A percentile compares a stretch with the other conserved stretches of the same genome.
Evolutionary conservation across 2,329 filamentous ascomycete species (phyloP).

Genomic region (Seiridium unicorne): DNA sequence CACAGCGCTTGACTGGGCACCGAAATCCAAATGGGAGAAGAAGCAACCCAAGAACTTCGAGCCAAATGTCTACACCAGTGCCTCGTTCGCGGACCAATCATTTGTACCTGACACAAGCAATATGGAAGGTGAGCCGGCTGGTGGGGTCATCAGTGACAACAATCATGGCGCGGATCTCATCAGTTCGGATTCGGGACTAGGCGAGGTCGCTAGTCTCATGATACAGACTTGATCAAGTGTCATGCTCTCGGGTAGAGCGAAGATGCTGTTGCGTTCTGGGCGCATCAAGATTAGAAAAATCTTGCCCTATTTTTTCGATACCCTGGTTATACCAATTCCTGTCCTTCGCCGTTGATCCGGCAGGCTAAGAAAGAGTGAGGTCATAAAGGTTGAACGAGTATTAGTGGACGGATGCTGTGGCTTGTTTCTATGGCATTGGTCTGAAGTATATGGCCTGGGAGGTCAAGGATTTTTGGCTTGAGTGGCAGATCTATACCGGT

Average conservation of each 20-base stretch:
- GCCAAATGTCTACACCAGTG: neutral
- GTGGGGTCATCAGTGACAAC: neutral
- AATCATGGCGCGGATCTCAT: neutral
- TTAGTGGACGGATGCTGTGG: no score
- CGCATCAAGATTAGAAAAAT: neutral
- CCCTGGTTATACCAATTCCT: neutral
- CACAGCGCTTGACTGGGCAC: constrained; percentile 18
- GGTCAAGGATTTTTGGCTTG: no score
- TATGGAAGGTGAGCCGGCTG: neutral
- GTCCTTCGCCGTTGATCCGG: no score
- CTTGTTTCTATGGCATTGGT: no score
- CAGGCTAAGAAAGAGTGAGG: no score
- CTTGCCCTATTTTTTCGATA: neutral
- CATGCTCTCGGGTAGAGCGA: neutral
- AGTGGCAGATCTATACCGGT: no score
- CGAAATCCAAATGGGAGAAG: constrained; percentile 10
- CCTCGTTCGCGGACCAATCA: neutral
- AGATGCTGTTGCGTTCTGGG: neutral
- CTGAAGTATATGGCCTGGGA: no score
- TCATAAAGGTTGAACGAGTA: no score
- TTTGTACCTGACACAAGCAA: neutral
- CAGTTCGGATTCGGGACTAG: neutral
- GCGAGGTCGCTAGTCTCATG: constrained; percentile 5
- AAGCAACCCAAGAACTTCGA: neutral
- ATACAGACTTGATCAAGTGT: neutral